Evolutionary conservation across 2,329 filamentous ascomycete species (phyloP).

Genomic region (Eurotiales sp.): DNA sequence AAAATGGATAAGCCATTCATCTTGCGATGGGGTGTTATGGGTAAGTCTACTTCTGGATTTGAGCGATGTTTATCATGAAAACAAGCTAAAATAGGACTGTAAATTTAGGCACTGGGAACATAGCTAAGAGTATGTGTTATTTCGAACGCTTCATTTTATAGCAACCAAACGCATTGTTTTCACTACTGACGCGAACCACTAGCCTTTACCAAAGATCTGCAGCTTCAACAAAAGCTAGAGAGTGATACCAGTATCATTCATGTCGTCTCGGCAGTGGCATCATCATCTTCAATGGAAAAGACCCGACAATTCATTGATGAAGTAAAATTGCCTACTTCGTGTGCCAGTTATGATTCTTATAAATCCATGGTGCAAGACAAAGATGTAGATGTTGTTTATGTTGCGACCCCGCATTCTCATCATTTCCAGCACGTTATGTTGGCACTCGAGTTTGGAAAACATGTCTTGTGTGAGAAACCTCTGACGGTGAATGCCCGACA

Average conservation of each 20-base stretch:
- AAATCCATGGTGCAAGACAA: conserved; percentile 73
- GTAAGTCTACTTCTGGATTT: conserved; percentile 22
- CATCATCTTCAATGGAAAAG: conserved; percentile 66
- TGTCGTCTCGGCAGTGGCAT: conserved; percentile 73
- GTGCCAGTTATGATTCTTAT: conserved; percentile 75
- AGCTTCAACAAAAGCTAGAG: conserved; percentile 67
- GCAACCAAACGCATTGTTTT: neutral
- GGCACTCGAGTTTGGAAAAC: conserved; percentile 76
- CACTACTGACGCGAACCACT: neutral
- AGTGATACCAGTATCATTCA: conserved; percentile 70
- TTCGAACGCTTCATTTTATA: too few relatives aligned
- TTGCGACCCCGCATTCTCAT: conserved; percentile 86
- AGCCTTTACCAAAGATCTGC: conserved; percentile 54
- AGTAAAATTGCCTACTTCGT: conserved; percentile 64
- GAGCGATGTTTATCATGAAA: neutral
- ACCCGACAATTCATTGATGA: conserved; percentile 70
- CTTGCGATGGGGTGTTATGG: conserved; percentile 43
- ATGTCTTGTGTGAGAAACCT: conserved; percentile 86
- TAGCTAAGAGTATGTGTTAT: conserved; percentile 1
- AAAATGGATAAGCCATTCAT: conserved; percentile 23
- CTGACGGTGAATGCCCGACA: conserved; percentile 81
- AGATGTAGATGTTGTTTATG: conserved; percentile 79
- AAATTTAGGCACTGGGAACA: conserved; percentile 2
- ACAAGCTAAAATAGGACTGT: neutral
- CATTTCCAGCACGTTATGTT: conserved; percentile 89